Evolutionary conservation across 306 rosid species (phyloP), one percentile per base, ranked within the genome.

Genomic region (Leucaena leucocephala): DNA sequence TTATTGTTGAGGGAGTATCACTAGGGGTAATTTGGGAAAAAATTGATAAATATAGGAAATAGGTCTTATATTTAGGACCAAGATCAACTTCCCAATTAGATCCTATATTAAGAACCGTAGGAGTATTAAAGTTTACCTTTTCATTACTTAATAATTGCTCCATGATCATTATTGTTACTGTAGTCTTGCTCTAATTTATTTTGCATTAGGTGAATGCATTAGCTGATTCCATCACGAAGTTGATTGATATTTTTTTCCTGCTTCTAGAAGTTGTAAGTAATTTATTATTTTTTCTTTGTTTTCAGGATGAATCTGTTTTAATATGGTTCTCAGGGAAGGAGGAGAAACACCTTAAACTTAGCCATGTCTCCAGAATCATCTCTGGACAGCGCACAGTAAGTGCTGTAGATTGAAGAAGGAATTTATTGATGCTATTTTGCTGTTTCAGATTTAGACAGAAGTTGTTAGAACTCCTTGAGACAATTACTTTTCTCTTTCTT

Each of bases 321-420:
- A 93, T 95, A 83, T 95, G 99, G 99, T 86, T 93, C 88, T 95
- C 99, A 4, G 99, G 96, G 82, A 93, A 89, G 84, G 99, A 95
- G 87, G 98, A 95, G 90, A 93, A 95, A 81, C 97, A 85, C 77
- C 98, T 95, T 68, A 93, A 91, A 82, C 91, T 95, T 71, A 93
- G 93, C 76, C 94, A 91, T 10, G 99, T 95, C 58, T 91, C 99
- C 65, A 91, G 96, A 89, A 95, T 95, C 77, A 95, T 93, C 67
- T 93, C 99, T 50, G 99, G 99, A 82, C 99, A 95, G 63, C 98
- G 99, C 82, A 95, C 99, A 49, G 99, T 95, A 88, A 86, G 93
- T 82, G 27, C 82, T 78, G 76, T 70, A 17, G 78, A 63, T 71
- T 78, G 74, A 62, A 63, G 65, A 68, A 44, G 77, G 38, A 58